phyloP scores from a whole-genome alignment of 192 early-diverging fungal genomes.

The Coemansia furcata region DNA sequence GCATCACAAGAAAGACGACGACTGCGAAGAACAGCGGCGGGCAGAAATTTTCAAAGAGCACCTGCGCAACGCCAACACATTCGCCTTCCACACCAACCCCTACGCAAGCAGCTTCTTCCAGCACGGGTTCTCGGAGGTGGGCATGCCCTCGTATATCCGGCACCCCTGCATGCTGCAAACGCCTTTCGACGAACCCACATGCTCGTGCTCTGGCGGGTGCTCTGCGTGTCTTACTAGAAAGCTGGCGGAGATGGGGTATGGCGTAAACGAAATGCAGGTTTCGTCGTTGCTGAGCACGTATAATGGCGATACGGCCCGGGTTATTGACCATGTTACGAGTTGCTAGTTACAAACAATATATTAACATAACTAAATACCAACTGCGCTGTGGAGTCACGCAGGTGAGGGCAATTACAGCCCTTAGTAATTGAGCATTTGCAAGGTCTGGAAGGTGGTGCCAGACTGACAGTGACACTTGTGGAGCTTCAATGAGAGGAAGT shows the following conservation, averaged over 20 bases:
- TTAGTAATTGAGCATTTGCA: too few species aligned
- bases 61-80: constrained; percentile 21
- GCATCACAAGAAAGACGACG: neutral
- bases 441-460: too few species aligned
- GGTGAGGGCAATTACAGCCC: too few species aligned
- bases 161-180: constrained; percentile 40
- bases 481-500: too few species aligned
- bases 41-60: constrained; percentile 32
- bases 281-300: constrained; percentile 6
- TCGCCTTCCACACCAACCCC: constrained; percentile 43
- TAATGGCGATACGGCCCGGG: constrained; percentile 3
- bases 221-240: neutral
- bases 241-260: constrained; percentile 3
- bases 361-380: too few species aligned
- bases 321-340: constrained; percentile 10
- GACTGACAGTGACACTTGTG: too few species aligned
- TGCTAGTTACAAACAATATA: neutral
- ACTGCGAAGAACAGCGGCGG: neutral
- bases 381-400: too few species aligned
- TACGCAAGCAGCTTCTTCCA: constrained; percentile 45
- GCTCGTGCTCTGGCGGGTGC: constrained; percentile 22
- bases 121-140: constrained; percentile 41
- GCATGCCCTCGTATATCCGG: constrained; percentile 36
- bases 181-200: constrained; percentile 21
- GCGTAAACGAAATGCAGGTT: neutral